These are phyloP conservation scores for Boletus semigastroideus DNA, from an alignment of 1,284 basidiomycete genomes.

Conservation along the genomic window DNA sequence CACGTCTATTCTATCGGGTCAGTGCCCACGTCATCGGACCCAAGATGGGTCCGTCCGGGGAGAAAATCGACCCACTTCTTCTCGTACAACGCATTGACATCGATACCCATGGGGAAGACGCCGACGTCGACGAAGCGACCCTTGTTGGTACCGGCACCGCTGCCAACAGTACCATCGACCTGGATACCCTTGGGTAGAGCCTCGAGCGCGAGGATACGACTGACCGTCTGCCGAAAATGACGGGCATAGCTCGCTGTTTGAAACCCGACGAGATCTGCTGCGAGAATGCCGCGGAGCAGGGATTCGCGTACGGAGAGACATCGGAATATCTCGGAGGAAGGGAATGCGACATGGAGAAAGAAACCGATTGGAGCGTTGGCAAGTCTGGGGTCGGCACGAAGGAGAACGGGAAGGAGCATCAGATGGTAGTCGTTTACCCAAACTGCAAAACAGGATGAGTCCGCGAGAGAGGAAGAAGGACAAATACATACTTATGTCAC, in stretches of 20 bases:
- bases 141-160: conserved; percentile 5
- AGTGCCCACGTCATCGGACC: conserved; percentile 8
- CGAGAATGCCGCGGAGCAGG: conserved; percentile 73
- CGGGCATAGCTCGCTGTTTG: conserved; percentile 82
- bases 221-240: conserved; percentile 82
- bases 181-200: conserved; percentile 84
- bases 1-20: conserved; percentile 43
- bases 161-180: conserved; percentile 37
- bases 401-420: conserved; percentile 77
- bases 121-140: conserved; percentile 79
- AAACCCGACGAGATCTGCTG: conserved; percentile 75
- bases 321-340: conserved; percentile 85
- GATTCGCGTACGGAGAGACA: conserved; percentile 71
- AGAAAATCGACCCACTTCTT: conserved; percentile 51
- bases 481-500: conserved; percentile 62
- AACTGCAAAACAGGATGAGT: conserved; percentile 35
- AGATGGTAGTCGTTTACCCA: conserved; percentile 89
- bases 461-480: background rate
- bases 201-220: conserved; percentile 77
- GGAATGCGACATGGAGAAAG: conserved; percentile 89
- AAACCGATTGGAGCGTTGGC: conserved; percentile 77
- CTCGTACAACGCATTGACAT: conserved; percentile 67
- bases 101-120: conserved; percentile 89
- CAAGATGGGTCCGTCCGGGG: conserved; percentile 2
- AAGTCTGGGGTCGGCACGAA: conserved; percentile 51